Evolutionary conservation across 257 asterid species (phyloP).

Genomic region (Cordia subcordata): DNA sequence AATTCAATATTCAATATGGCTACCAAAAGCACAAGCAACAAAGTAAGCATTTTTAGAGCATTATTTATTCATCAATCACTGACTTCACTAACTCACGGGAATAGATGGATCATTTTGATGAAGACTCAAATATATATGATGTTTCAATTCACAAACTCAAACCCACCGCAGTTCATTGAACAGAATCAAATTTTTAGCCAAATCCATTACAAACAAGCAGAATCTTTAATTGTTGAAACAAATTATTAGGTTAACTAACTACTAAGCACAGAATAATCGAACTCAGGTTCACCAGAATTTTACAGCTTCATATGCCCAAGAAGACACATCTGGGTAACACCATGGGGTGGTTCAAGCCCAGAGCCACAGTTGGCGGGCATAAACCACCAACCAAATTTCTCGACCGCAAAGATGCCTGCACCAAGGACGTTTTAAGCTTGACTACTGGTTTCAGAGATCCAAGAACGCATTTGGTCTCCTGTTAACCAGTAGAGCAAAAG

Average conservation of each 20-base stretch:
- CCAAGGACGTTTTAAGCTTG: constrained; percentile 37
- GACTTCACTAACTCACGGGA: background rate
- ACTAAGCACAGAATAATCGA: constrained; percentile 9
- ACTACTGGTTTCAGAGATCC: constrained; percentile 46
- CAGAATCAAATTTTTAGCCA: background rate
- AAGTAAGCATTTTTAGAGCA: no score
- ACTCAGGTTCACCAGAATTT: constrained; percentile 31
- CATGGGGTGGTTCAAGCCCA: constrained; percentile 34
- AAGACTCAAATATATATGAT: background rate
- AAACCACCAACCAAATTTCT: constrained; percentile 30
- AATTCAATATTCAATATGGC: background rate
- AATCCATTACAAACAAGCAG: background rate
- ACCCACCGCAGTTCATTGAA: background rate
- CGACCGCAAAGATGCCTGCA: constrained; percentile 32
- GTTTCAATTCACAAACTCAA: no score
- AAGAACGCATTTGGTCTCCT: constrained; percentile 67
- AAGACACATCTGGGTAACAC: constrained; percentile 36
- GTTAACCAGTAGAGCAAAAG: constrained; percentile 38
- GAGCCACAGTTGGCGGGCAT: constrained; percentile 28
- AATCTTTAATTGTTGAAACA: background rate
- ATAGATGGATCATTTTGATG: background rate
- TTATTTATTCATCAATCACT: background rate
- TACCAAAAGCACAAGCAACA: constrained; percentile 1
- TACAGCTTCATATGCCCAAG: constrained; percentile 40
- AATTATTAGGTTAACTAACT: background rate